phyloP scores from a whole-genome alignment of 2,329 filamentous ascomycete genomes.

The Clonostachys sp. region DNA sequence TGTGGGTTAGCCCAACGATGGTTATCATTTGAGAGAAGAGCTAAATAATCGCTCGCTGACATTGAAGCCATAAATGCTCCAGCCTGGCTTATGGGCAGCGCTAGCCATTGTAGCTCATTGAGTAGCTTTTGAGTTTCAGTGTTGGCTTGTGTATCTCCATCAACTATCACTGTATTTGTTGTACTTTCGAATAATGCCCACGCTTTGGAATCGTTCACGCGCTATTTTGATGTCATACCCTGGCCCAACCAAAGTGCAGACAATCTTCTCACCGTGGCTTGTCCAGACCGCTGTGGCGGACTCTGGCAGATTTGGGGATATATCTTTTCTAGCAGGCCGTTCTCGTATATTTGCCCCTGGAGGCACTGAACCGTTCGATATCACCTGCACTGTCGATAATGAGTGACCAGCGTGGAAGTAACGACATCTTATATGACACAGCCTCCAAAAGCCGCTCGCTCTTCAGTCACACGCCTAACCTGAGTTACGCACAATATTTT shows the following conservation, averaged over 20 bases:
- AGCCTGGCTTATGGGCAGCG: not conserved
- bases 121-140: not conserved
- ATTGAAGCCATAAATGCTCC: not conserved
- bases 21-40: not conserved
- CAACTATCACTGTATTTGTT: not conserved
- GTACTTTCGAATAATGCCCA: not conserved
- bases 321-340: not conserved
- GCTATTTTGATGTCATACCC: not conserved
- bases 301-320: not conserved
- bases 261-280: not conserved
- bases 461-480: slow-evolving; percentile 11
- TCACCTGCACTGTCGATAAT: slow-evolving; percentile 28
- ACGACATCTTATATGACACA: slow-evolving; percentile 9
- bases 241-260: not conserved
- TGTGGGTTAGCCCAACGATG: not conserved
- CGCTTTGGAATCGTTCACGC: not conserved
- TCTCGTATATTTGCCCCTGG: not conserved
- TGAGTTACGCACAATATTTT: slow-evolving; percentile 16
- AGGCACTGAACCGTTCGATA: slow-evolving; percentile 5
- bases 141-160: not conserved
- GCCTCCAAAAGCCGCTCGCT: slow-evolving; percentile 9
- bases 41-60: not conserved
- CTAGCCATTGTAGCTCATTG: not conserved
- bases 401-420: slow-evolving; percentile 15
- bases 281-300: not conserved